Base-by-base conservation (phyloP, 148 eudicot genomes). In the Cornus kousa region DNA sequence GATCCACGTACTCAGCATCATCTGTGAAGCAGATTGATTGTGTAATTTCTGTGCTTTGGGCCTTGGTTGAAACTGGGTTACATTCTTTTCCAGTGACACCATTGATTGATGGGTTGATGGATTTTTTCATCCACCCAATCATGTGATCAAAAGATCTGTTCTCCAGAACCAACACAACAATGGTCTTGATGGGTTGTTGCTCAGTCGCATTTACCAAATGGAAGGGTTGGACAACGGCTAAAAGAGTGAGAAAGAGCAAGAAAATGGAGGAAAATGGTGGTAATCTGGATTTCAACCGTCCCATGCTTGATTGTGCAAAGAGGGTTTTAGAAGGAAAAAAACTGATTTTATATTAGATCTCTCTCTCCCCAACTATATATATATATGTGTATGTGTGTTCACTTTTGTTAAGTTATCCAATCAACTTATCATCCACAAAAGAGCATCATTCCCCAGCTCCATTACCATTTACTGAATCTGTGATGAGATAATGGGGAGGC, bases 121-220 rank as follows among this genome's bases (percentile, higher is more conserved):
- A 83, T 24, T 77, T 84, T 74, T 95, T 93, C 99, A 95, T 95
- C 99, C 99, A 95, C 6, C 99, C 99, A 24, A 95, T 77, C 79
- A 95, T 82, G 85, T 95, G 99, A 60, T 95, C 99, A 67, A 95
- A 95, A 72, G 99, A 95, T 77, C 99, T 79, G 86, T 95, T 95
- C 73, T 95, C 98, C 70, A 95, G 75, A 33, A 95, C 98, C 72
- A 95, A 43, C 20, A 95, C 93, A 1, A 95, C 97, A 5, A 95
- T 78, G 57, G 87, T 93, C 75, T 93, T 93, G 39, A 95, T 95
- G 83, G 99, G 97, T 50, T 88, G 77, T 43, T 82, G 77, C 19
- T 74, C 73, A 70, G 12, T 24, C 68, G 78, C 82, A 55, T 28
- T 59, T 24, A 70, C 78, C 0, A 74, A 62, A 69, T 72, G 75